Base-by-base conservation (phyloP, 2,329 filamentous ascomycete genomes). In the Ophiobolus disseminans region DNA sequence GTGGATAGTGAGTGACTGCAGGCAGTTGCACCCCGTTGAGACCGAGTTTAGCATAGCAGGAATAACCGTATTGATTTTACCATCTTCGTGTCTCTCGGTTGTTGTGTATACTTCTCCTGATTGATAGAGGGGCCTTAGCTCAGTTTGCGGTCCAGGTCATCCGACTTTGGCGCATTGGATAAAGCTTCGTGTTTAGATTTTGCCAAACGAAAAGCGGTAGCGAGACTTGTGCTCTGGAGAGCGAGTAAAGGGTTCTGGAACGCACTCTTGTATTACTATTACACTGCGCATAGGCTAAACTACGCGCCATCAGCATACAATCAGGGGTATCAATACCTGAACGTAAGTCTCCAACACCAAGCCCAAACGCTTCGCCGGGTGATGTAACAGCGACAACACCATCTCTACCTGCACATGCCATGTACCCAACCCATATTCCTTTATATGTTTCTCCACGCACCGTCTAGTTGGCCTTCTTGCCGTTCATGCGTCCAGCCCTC, bases 391-490 rank as follows among this genome's bases (percentile, higher is more conserved):
- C 30, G 10, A 10, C 30, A 7, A 11, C 11, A 32, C n/a, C 30
- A 17, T 16, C 19, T 10, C 25, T 3, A 3, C 11, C 19, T n/a
- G 4, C 3, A 36, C 13, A 8, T 20, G 10, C 9, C 8, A 10
- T 19, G n/a, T 21, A 10, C 3, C 8, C 5, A 9, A 14, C 17
- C 20, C 23, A 13, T 8, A 22, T n/a, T 22, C 8, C 35, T n/a
- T n/a, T 23, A 13, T 22, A 8, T 17, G 14, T 8, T 10, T 35
- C 16, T 14, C 14, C 32, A n/a, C 16, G 9, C 14, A 11, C 14
- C 32, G 63, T 62, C 36, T 65, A 70, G 41, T 60, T 62, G 30
- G 51, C 56, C 66, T 72, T 72, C 63, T 71, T 70, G 38, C 63
- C 65, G 38, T 62, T 64, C 51, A 57, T 57, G 39, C 56, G 36